These are phyloP conservation scores for Arctium minus DNA, from an alignment of 129 eudicot genomes.

Conservation along the genomic window DNA sequence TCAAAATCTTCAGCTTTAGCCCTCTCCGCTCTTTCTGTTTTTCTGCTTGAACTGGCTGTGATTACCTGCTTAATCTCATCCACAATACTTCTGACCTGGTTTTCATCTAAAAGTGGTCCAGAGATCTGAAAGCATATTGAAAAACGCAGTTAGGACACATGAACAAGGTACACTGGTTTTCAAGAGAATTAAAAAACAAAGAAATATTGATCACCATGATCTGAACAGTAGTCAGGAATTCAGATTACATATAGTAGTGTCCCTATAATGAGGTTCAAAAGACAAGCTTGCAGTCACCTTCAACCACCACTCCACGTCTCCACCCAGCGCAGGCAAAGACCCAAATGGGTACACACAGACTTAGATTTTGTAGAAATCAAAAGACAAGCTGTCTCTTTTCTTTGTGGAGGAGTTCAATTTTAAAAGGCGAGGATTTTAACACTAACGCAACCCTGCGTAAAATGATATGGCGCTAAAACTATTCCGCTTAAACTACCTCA, in stretches of 20 bases:
- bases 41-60: conserved; percentile 98
- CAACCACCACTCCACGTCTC: background rate
- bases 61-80: conserved; percentile 97
- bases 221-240: background rate
- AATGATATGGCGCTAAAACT: too few relatives aligned
- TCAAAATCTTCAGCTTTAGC: conserved; percentile 98
- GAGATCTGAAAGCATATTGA: conserved; percentile 53
- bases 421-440: too few relatives aligned
- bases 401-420: too few relatives aligned
- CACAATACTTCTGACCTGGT: conserved; percentile 85
- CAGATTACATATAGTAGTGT: background rate
- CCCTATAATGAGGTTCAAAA: background rate
- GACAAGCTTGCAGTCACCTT: background rate
- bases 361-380: background rate
- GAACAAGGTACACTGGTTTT: background rate
- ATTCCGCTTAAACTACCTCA: too few relatives aligned
- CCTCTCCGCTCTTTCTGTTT: conserved; percentile 88
- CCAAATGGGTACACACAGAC: background rate
- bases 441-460: too few relatives aligned
- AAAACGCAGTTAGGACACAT: background rate
- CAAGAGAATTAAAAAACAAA: too few relatives aligned
- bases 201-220: background rate
- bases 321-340: background rate
- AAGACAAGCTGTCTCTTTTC: background rate
- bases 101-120: conserved; percentile 84